Conservation (phyloP, 2,329 filamentous ascomycete species). For the Bisporella sp. region DNA sequence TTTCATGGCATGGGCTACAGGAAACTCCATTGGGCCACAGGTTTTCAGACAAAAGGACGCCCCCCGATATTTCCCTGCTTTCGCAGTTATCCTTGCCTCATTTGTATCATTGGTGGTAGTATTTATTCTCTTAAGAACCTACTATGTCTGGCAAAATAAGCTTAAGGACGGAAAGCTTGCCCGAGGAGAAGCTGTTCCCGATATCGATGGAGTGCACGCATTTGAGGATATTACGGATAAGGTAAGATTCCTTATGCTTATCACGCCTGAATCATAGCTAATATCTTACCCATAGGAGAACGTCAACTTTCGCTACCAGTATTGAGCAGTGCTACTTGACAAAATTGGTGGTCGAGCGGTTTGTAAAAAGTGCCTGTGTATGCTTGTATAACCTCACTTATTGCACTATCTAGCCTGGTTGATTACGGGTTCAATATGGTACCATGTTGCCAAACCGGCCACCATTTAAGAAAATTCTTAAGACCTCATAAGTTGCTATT, state of each 20-base stretch:
- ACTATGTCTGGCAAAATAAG: slow-evolving; percentile 18
- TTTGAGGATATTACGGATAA: slow-evolving; percentile 24
- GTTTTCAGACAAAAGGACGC: slow-evolving; percentile 46
- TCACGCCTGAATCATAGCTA: too few species aligned
- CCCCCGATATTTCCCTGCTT: slow-evolving; percentile 45
- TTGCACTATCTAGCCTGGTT: too few species aligned
- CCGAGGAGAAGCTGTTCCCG: slow-evolving; percentile 7
- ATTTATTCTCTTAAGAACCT: slow-evolving; percentile 4
- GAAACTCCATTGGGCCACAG: slow-evolving; percentile 50
- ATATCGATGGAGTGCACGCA: slow-evolving; percentile 16
- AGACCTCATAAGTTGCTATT: too few species aligned
- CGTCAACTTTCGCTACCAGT: too few species aligned
- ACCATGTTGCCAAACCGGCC: too few species aligned
- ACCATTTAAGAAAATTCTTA: too few species aligned
- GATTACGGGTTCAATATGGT: too few species aligned
- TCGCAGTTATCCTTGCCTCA: slow-evolving; percentile 46
- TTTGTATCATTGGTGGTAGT: slow-evolving; percentile 17
- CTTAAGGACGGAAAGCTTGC: slow-evolving; percentile 11
- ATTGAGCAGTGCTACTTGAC: too few species aligned
- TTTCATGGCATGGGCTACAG: slow-evolving; percentile 44
- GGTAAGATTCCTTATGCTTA: neutral
- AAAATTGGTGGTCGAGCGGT: too few species aligned
- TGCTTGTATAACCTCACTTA: too few species aligned
- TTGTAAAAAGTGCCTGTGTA: too few species aligned
- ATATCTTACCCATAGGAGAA: too few species aligned